Base-by-base conservation (phyloP, 2,329 filamentous ascomycete genomes). In the Stylonectria norvegica region DNA sequence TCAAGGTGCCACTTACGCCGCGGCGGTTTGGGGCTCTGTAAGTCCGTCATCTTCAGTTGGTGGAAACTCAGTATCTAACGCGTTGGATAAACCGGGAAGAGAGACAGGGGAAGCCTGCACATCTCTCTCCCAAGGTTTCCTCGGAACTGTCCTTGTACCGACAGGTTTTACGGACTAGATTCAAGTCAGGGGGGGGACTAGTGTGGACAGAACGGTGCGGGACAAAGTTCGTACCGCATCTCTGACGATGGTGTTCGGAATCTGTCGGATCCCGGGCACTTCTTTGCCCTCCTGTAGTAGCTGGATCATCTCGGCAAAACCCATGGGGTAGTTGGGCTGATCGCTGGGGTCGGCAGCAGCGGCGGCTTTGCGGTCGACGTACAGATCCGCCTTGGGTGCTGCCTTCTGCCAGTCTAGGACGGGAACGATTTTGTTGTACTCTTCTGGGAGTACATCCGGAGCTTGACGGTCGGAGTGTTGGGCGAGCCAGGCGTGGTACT, bases 251-350 rank as follows among this genome's bases (percentile, higher is more conserved):
- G 84, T 93, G 51, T 88, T 79, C 4, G 90, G 89, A 38, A 96
- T 91, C 48, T 95, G 80, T 52, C 83, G 82, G 57, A 96, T 94
- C 1, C 90, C 90, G 1, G 89, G 89, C 30, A 96, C 85, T 0
- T 86, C 83, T 53, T 88, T 81, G 38, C 89, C 89, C 19, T 81
- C 83, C 17, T 87, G 86, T 38, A 96, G 86, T 39, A 95, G 77
- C 56, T 88, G 85, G 40, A 95, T 83, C 47, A 96, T 89, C 50
- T 91, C 82, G 6, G 86, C 84, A 63, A 96, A 95, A 1, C 81
- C 84, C 34, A 82, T 83, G 4, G 89, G 89, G 55, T 95, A 95
- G 1, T 79, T 77, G 25, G 88, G 85, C 32, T 78, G 72, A 25
- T 66, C 67, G 28, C 47, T 42, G n/a, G 47, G 41, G 5, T 48